Conservation (phyloP, 2,329 filamentous ascomycete genomes). For the Monosporascus sp. region DNA sequence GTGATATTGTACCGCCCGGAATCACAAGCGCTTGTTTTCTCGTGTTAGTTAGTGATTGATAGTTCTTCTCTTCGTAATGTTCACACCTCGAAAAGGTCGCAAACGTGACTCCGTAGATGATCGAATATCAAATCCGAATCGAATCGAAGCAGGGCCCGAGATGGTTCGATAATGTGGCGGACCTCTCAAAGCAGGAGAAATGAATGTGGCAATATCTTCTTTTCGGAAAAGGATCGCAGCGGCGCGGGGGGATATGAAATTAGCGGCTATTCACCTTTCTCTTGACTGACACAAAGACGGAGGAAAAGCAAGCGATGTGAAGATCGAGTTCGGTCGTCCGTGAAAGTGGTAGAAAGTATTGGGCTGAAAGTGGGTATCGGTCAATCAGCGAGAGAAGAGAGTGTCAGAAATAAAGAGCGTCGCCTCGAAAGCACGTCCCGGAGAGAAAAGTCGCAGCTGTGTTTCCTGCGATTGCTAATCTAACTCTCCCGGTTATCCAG, state of each 20-base stretch:
- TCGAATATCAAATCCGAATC: constrained; percentile 27
- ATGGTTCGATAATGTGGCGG: constrained; percentile 15
- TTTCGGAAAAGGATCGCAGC: background rate
- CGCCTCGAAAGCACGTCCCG: background rate
- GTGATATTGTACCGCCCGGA: constrained; percentile 18
- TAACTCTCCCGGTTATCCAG: background rate
- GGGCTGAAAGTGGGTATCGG: background rate
- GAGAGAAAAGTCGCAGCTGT: background rate
- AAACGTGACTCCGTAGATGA: constrained; percentile 7
- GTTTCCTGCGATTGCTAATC: background rate
- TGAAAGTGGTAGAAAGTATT: background rate
- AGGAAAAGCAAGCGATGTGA: background rate
- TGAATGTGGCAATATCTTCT: background rate
- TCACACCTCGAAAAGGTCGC: constrained; percentile 14
- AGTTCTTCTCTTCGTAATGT: constrained; percentile 13
- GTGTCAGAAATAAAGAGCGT: background rate
- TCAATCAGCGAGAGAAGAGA: background rate
- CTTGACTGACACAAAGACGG: background rate
- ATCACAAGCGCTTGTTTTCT: constrained; percentile 4
- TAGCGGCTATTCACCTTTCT: background rate
- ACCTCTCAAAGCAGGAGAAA: constrained; percentile 1
- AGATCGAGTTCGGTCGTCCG: background rate
- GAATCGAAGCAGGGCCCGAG: constrained; percentile 7
- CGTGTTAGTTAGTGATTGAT: constrained; percentile 1
- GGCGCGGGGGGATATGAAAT: background rate